Conservation (phyloP, 1,139 yeast genomes). For the Kodamaea arcana region DNA sequence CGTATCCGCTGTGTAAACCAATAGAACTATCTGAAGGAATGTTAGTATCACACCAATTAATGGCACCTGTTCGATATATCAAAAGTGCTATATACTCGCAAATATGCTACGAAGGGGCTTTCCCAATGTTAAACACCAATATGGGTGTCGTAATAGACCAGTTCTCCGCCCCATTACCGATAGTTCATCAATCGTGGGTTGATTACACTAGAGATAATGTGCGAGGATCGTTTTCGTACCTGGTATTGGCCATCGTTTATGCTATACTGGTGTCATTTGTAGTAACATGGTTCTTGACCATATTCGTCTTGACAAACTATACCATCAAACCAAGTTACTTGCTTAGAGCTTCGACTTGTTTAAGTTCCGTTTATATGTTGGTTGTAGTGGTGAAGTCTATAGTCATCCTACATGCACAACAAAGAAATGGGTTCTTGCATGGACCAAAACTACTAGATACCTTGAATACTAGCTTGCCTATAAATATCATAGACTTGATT, state of each 20-base stretch:
- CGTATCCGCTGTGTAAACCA: conserved; percentile 31
- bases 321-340: conserved; percentile 52
- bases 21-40: conserved; percentile 32
- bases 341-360: conserved; percentile 39
- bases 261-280: conserved; percentile 64
- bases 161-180: conserved; percentile 33
- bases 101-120: conserved; percentile 31
- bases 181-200: conserved; percentile 38
- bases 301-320: conserved; percentile 59
- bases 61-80: conserved; percentile 20
- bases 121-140: conserved; percentile 44
- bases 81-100: conserved; percentile 27
- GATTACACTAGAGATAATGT: conserved; percentile 26
- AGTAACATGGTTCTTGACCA: conserved; percentile 58
- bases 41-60: conserved; percentile 26
- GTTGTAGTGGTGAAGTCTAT: conserved; percentile 49
- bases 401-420: conserved; percentile 43
- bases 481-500: conserved; percentile 60
- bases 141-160: conserved; percentile 29
- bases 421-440: conserved; percentile 52
- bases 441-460: conserved; percentile 46
- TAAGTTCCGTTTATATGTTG: conserved; percentile 53
- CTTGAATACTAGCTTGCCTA: conserved; percentile 45
- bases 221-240: conserved; percentile 48
- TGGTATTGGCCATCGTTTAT: conserved; percentile 59